phyloP scores from a whole-genome alignment of 495 filamentous ascomycete genomes.

The Neurospora sp. region DNA sequence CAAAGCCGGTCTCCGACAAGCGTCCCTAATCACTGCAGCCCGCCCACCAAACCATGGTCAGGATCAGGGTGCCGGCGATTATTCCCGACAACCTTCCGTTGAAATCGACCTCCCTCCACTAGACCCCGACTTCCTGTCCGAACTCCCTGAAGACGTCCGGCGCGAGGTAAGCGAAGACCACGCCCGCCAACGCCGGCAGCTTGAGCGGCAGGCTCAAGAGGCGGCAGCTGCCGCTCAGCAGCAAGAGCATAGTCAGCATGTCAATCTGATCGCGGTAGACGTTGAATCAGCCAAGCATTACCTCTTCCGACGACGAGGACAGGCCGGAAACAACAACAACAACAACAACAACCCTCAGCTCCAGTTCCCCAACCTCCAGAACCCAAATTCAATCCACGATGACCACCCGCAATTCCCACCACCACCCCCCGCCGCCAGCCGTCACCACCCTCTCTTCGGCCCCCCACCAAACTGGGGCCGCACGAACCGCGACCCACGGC shows the following conservation, averaged over 20 bases:
- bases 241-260: background rate
- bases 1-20: background rate
- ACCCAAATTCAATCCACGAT: background rate
- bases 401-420: conserved; percentile 1
- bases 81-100: background rate
- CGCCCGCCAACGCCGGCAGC: conserved; percentile 36
- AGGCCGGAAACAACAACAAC: background rate
- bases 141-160: conserved; percentile 72
- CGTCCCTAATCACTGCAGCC: background rate
- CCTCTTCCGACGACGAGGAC: background rate
- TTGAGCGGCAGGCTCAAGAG: conserved; percentile 24
- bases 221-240: background rate
- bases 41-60: background rate
- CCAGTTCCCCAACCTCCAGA: background rate
- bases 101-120: conserved; percentile 16
- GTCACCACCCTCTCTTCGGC: conserved; percentile 2
- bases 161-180: conserved; percentile 68
- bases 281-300: background rate
- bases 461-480: background rate
- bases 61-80: background rate
- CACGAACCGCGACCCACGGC: background rate
- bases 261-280: background rate
- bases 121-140: conserved; percentile 65
- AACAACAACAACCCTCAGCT: background rate
- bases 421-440: conserved; percentile 1